Conservation (phyloP, 352 stramenopile species). For the Blastocystis sp. region DNA sequence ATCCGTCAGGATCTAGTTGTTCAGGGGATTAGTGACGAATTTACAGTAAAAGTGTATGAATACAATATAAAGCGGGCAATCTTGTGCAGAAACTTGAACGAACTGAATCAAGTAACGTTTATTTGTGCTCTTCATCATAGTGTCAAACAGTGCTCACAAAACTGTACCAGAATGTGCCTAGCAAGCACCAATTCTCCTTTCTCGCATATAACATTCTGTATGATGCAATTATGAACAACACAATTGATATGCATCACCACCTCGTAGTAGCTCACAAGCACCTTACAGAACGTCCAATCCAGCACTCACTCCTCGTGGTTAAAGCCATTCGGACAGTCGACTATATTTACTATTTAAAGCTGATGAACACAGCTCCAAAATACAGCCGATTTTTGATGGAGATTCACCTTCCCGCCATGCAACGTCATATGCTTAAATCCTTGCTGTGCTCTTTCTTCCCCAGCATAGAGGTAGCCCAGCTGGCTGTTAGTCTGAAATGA, state of each 20-base stretch:
- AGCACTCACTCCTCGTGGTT: constrained; percentile 33
- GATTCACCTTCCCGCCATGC: background rate
- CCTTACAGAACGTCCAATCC: background rate
- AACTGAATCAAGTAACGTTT: constrained; percentile 36
- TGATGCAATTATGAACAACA: constrained; percentile 2
- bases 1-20: constrained; percentile 97
- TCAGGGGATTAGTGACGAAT: constrained; percentile 88
- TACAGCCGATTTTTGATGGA: background rate
- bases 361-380: background rate
- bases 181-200: background rate
- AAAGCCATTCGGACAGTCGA: background rate
- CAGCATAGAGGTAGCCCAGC: background rate
- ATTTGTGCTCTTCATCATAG: background rate
- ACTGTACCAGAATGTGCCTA: background rate
- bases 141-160: constrained; percentile 26
- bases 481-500: background rate
- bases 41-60: constrained; percentile 94
- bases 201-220: constrained; percentile 30
- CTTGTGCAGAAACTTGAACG: constrained; percentile 68
- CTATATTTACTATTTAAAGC: background rate
- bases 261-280: background rate
- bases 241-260: background rate
- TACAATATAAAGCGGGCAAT: constrained; percentile 89
- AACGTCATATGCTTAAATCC: background rate
- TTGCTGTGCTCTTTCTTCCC: background rate